Evolutionary conservation across 179 eudicot genomes (phyloP).

Genomic region (Silene coronaria): DNA sequence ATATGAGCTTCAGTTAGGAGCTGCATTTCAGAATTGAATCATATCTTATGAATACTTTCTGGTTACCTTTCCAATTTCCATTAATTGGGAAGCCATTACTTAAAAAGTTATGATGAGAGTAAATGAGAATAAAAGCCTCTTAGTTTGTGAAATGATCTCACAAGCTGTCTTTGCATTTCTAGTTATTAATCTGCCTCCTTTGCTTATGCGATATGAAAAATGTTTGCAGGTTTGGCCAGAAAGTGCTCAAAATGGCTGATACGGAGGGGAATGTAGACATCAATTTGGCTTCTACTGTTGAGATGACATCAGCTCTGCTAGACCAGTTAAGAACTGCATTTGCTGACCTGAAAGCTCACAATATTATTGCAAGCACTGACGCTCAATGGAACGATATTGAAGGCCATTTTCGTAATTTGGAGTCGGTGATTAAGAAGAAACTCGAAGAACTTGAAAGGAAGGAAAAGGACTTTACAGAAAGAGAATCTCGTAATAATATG

Average conservation of each 20-base stretch:
- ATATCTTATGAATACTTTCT: background rate
- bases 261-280: slow-evolving; percentile 25
- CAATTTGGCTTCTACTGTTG: slow-evolving; percentile 27
- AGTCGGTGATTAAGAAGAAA: slow-evolving; percentile 35
- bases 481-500: slow-evolving; percentile 30
- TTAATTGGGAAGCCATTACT: no score
- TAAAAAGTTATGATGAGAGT: no score
- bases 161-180: background rate
- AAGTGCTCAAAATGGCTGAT: slow-evolving; percentile 37
- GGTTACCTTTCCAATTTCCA: background rate
- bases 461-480: slow-evolving; percentile 42
- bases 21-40: background rate
- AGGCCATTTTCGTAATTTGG: slow-evolving; percentile 40
- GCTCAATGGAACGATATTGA: slow-evolving; percentile 41
- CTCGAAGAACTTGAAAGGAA: slow-evolving; percentile 42
- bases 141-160: background rate
- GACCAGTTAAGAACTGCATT: slow-evolving; percentile 51
- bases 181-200: background rate
- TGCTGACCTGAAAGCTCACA: slow-evolving; percentile 43
- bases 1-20: background rate
- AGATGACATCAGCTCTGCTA: slow-evolving; percentile 34
- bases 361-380: slow-evolving; percentile 23
- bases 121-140: no score
- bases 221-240: slow-evolving; percentile 28
- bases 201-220: slow-evolving; percentile 10